Base-by-base conservation (phyloP, 2,329 filamentous ascomycete species). In the Elsinoe australis region DNA sequence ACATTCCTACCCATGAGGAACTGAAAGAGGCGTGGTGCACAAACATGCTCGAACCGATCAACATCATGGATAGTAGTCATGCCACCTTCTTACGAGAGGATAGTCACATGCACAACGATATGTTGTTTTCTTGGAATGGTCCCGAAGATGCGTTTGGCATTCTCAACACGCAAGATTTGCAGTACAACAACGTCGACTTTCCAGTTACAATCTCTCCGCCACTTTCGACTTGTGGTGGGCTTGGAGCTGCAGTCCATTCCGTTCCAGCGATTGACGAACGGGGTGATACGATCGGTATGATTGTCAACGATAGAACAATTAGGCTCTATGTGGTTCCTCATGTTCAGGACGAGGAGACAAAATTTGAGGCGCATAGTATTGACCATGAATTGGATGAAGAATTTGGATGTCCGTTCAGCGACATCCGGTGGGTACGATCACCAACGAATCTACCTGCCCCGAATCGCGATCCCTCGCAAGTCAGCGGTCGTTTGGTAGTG, bases 1-100 rank as follows among this genome's bases (percentile, higher is more conserved):
- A 57, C 12, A 50, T 59, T 1, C 59, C 63, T 1, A 61, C 63
- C 0, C 61, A 61, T 42, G 58, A 62, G 38, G 63, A 66, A 45
- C 53, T 66, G 34, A 63, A 63, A 47, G 61, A 64, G 50, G 63
- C 63, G 2, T 66, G 63, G 63, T 65, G 63, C 44, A 61, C 63
- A 3, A 62, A 63, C 14, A 53, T 65, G 26, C 50, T 66, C 28
- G 61, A 65, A 28, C 63, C 63, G 8, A 61, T 63, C 39, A 65
- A 65, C 39, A 62, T 65, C 33, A 59, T 61, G 4, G 63, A 65
- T 34, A 64, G 59, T 51, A 65, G 63, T 34, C 63, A 65, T 48
- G 61, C 62, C 3, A 59, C 56, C 0, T 65, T 65, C 49, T 60
- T 64, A 58, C 59, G 61, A 6, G 58, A 64, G 35, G 52, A 56